These are phyloP conservation scores for Aspergillus fumigatus DNA, from an alignment of 2,329 filamentous ascomycete species.

Conservation along the genomic window DNA sequence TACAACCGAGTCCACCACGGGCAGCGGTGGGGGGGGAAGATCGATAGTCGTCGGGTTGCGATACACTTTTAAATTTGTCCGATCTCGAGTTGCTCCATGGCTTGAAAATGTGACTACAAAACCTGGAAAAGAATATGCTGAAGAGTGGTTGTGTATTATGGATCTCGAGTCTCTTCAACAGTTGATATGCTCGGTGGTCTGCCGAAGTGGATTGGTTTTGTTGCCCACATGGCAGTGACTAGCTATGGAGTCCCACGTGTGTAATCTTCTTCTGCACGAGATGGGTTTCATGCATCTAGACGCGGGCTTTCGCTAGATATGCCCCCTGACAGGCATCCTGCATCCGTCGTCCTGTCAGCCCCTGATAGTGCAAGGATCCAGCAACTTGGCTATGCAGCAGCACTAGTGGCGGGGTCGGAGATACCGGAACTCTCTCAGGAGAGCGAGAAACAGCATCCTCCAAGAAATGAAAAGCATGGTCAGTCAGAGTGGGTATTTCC, in stretches of 20 bases:
- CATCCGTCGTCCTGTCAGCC: too few species aligned
- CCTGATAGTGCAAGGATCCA: too few species aligned
- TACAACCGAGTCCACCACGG: background rate
- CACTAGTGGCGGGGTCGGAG: background rate
- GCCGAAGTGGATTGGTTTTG: background rate
- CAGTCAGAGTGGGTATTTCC: too few species aligned
- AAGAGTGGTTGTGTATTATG: background rate
- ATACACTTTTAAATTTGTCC: background rate
- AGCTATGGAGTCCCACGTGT: background rate
- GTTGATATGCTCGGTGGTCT: background rate
- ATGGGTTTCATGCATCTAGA: background rate
- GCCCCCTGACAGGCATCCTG: too few species aligned
- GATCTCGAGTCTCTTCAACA: too few species aligned
- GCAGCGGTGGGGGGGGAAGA: background rate
- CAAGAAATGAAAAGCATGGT: background rate
- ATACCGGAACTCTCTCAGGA: background rate
- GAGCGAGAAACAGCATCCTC: background rate
- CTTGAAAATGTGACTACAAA: background rate
- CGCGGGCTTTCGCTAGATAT: background rate
- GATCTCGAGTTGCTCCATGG: background rate
- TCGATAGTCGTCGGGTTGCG: background rate
- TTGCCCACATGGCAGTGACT: background rate
- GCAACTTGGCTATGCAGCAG: too few species aligned
- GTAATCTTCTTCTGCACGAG: background rate
- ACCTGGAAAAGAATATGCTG: background rate